A percentile compares a stretch with the other conserved stretches of the same genome.
These are phyloP conservation scores for Fusarium albidum DNA, from an alignment of 2,329 filamentous ascomycete genomes.

Conservation along the genomic window DNA sequence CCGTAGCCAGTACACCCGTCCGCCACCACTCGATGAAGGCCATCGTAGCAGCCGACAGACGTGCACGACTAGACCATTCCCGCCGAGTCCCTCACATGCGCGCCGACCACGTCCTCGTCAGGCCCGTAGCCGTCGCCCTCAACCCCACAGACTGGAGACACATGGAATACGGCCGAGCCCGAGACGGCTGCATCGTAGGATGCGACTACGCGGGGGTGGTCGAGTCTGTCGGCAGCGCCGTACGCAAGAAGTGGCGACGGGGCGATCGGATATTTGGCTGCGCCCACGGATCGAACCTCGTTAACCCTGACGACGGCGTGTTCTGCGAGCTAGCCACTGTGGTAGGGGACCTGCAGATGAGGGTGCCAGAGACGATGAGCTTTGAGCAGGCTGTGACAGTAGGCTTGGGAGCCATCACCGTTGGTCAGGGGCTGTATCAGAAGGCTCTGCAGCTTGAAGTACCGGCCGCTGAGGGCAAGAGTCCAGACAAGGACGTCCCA, in stretches of 20 bases:
- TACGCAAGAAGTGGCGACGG: no score
- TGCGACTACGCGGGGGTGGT: no score
- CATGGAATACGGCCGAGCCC: no score
- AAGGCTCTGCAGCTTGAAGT: slow-evolving; percentile 48
- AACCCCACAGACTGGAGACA: no score
- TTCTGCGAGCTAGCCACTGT: slow-evolving; percentile 51
- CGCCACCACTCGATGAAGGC: no score
- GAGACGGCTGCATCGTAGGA: no score
- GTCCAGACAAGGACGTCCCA: no score
- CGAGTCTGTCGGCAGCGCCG: no score
- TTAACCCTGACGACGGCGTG: slow-evolving; percentile 51
- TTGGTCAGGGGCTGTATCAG: slow-evolving; percentile 54
- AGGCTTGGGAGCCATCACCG: slow-evolving; percentile 51
- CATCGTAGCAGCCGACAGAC: background rate
- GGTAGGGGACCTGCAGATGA: slow-evolving; percentile 52
- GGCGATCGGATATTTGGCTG: slow-evolving; percentile 58
- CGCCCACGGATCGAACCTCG: slow-evolving; percentile 43
- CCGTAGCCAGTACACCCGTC: no score
- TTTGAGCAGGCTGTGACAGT: slow-evolving; percentile 56
- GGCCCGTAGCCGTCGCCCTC: no score
- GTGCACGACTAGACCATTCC: background rate
- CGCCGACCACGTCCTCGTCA: no score
- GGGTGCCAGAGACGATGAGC: slow-evolving; percentile 54
- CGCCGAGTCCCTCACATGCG: background rate
- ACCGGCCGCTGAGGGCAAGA: no score